Evolutionary conservation across 2,329 filamentous ascomycete species (phyloP).

Genomic region (Zasmidium citrigriseum): DNA sequence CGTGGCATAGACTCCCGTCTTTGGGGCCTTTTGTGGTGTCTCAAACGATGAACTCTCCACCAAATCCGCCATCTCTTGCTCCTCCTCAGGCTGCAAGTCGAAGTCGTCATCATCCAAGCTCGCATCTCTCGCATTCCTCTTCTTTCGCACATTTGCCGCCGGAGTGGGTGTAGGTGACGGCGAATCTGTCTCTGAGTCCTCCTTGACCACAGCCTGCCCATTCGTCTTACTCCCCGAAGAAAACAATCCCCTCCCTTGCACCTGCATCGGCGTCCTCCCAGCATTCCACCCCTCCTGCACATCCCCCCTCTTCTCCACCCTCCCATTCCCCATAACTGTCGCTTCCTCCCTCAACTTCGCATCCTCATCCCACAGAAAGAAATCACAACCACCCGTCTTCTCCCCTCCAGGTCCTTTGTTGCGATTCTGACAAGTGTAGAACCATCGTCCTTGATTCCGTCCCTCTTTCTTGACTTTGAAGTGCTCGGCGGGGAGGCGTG

Average conservation of each 20-base stretch:
- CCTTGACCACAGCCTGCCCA: neutral
- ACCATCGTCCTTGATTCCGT: conserved; percentile 52
- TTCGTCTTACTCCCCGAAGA: neutral
- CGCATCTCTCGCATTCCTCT: conserved; percentile 33
- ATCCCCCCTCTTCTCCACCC: conserved; percentile 39
- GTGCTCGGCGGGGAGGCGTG: conserved; percentile 54
- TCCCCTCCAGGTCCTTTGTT: conserved; percentile 11
- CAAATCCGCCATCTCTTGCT: conserved; percentile 34
- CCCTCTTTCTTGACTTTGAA: conserved; percentile 60
- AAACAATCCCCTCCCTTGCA: conserved; percentile 9
- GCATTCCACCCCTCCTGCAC: conserved; percentile 32
- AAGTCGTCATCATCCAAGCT: conserved; percentile 33
- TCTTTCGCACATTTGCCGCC: conserved; percentile 22
- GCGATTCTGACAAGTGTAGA: conserved; percentile 60
- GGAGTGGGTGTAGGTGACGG: neutral
- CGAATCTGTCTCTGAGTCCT: conserved; percentile 10
- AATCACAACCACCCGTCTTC: conserved; percentile 51
- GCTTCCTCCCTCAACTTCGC: conserved; percentile 51
- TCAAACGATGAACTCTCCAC: conserved; percentile 30
- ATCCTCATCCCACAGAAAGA: conserved; percentile 61
- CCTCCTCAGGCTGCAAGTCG: conserved; percentile 29
- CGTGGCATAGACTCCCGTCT: conserved; percentile 40
- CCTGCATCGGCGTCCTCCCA: conserved; percentile 16
- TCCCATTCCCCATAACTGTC: conserved; percentile 50
- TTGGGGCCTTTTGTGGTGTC: conserved; percentile 44